Evolutionary conservation across 352 stramenopile species (phyloP), one percentile per base, ranked within the genome.

Genomic region (Globisporangium nodosum): DNA sequence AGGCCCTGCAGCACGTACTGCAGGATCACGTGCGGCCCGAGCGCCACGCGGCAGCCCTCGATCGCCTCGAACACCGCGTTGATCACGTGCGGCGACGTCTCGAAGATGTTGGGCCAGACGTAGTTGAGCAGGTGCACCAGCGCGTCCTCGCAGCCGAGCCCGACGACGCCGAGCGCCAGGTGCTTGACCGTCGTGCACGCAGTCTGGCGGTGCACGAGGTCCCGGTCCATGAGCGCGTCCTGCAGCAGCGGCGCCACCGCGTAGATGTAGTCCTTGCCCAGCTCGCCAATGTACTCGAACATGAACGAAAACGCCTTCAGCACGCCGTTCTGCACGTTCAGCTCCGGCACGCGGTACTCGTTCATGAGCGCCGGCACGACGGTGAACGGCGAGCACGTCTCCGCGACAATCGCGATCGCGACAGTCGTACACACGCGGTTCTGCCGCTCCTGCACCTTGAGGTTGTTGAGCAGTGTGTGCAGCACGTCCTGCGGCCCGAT

Each of bases 211-310:
- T 99, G 97, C 37, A 99, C 97, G 53, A 98, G 73, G 71, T 99
- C 97, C 40, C 97, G 92, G 66, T 99, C 97, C 96, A 99, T 99
- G 11, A 99, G 82, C 40, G 97, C 97, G 76, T 99, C 97, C 68
- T 99, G 96, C 18, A 99, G 83, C 54, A 99, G 71, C 18, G 97
- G 96, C 4, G 94, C 88, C n/a, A 99, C 96, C 3, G 96, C 95
- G 74, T 99, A 99, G 50, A 99, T 99, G 76, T 99, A 99, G 74
- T 99, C 97, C 76, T 98, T 99, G 56, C 90, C 96, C 93, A 99
- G 98, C 68, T 99, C 96, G 60, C 97, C 97, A 85, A 99, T 99
- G 83, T 99, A 99, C 84, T 99, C 96, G 69, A 99, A 99, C 96
- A 99, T 99, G 78, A 99, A 99, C 61, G 92, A 98, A 42, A 99